A percentile compares a stretch with the other conserved stretches of the same genome.
These are phyloP conservation scores for Platanthera guangdongensis DNA, from an alignment of 106 monocot species.

Conservation along the genomic window DNA sequence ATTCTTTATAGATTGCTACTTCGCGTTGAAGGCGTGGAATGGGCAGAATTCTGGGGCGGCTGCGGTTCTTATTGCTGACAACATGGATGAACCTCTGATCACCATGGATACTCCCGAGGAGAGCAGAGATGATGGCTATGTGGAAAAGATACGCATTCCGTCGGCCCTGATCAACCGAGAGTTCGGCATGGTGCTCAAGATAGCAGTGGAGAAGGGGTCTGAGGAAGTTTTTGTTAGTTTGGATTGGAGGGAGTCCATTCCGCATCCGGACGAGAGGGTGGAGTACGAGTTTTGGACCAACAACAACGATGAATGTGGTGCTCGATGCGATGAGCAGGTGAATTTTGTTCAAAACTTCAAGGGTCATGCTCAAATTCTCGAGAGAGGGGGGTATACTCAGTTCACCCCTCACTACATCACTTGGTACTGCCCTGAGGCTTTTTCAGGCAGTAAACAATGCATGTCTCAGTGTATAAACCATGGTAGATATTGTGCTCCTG, in stretches of 20 bases:
- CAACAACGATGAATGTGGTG: conserved; percentile 69
- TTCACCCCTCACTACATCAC: conserved; percentile 96
- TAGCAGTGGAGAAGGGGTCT: conserved; percentile 15
- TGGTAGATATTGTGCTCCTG: conserved; percentile 88
- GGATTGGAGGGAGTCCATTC: conserved; percentile 76
- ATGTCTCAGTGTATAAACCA: conserved; percentile 80
- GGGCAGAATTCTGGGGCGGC: conserved; percentile 60
- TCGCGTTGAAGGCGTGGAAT: conserved; percentile 69
- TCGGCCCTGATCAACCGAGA: conserved; percentile 44
- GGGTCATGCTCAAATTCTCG: conserved; percentile 82
- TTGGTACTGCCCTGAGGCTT: conserved; percentile 73
- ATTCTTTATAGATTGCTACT: conserved; percentile 40
- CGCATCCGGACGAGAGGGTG: conserved; percentile 59
- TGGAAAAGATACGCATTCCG: conserved; percentile 49
- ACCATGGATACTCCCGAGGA: conserved; percentile 73
- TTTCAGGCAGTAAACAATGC: conserved; percentile 60
- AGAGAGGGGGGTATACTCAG: conserved; percentile 55
- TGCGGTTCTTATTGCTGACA: conserved; percentile 54
- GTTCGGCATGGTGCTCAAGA: conserved; percentile 49
- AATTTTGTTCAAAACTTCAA: conserved; percentile 64
- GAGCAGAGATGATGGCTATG: conserved; percentile 24
- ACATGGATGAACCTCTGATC: conserved; percentile 44
- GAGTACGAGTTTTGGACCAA: conserved; percentile 80
- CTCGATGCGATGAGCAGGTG: conserved; percentile 52
- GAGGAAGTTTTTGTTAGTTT: conserved; percentile 46